phyloP scores from a whole-genome alignment of 2,329 filamentous ascomycete genomes.

The Pezicula rhizophila region DNA sequence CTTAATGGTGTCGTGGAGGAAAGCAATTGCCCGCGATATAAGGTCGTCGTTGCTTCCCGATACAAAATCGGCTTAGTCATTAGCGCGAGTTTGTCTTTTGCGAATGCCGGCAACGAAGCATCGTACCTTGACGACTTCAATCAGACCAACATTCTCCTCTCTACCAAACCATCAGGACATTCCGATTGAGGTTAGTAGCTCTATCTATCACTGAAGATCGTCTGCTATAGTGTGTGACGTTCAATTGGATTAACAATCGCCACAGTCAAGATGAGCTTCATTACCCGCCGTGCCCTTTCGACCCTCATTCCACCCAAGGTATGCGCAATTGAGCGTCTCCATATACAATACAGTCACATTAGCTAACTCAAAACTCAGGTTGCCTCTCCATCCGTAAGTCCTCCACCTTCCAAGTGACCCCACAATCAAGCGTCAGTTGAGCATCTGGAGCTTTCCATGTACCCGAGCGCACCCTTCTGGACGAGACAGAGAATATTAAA shows the following conservation, averaged over 20 bases:
- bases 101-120: conserved; percentile 4
- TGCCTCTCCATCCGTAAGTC: conserved; percentile 30
- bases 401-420: not conserved
- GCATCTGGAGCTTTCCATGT: not conserved
- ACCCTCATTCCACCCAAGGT: conserved; percentile 99
- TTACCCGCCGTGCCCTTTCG: conserved; percentile 85
- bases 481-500: conserved; percentile 3
- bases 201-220: not conserved
- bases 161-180: conserved; percentile 19
- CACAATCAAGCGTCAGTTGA: not conserved
- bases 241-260: conserved; percentile 27
- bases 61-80: conserved; percentile 14
- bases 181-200: conserved; percentile 24
- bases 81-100: not conserved
- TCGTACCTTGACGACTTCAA: conserved; percentile 12
- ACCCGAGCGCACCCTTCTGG: not conserved
- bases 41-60: conserved; percentile 3
- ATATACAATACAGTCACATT: not conserved
- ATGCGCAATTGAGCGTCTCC: conserved; percentile 26
- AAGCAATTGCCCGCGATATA: conserved; percentile 2
- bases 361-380: conserved; percentile 21
- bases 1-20: conserved; percentile 1
- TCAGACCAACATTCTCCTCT: conserved; percentile 12
- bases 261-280: conserved; percentile 78
- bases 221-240: not conserved